These are phyloP conservation scores for Apiotrichum veenhuisii DNA, from an alignment of 1,284 basidiomycete genomes.

Conservation along the genomic window DNA sequence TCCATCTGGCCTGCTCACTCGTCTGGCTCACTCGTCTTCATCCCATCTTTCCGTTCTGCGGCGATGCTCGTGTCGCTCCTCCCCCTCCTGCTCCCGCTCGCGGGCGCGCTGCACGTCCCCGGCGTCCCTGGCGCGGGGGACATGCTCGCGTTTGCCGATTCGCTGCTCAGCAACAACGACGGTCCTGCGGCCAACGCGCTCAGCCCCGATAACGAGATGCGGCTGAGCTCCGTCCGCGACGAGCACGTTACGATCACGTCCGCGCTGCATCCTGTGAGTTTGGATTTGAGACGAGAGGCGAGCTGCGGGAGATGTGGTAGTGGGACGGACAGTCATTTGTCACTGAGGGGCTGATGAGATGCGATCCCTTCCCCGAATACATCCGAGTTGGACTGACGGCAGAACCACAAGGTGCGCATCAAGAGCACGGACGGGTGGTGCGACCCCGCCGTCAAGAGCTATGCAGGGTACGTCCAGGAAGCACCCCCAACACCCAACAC, in stretches of 20 bases:
- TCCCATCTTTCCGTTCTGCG: neutral
- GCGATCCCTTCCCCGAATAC: too few species aligned
- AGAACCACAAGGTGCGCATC: conserved; percentile 46
- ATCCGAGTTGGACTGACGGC: too few species aligned
- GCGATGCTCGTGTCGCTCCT: conserved; percentile 14
- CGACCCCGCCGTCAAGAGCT: conserved; percentile 45
- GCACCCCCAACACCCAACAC: neutral
- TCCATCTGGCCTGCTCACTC: too few species aligned
- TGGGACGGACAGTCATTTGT: too few species aligned
- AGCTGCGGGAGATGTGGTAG: too few species aligned
- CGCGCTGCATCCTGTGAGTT: conserved; percentile 22
- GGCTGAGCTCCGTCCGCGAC: conserved; percentile 24
- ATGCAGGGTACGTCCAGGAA: conserved; percentile 27
- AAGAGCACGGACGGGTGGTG: conserved; percentile 50
- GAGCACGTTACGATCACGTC: conserved; percentile 29
- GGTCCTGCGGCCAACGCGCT: conserved; percentile 7
- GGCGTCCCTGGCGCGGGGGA: conserved; percentile 12
- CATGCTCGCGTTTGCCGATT: too few species aligned
- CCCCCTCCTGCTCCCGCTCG: conserved; percentile 19
- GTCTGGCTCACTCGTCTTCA: too few species aligned
- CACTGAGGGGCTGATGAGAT: too few species aligned
- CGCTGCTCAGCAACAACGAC: neutral
- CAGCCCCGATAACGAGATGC: conserved; percentile 29
- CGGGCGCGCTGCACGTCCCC: conserved; percentile 31
- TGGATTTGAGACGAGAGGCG: too few species aligned